Percentiles rank a stretch among this genome's conserved stretches.
Conservation (phyloP, 2,329 filamentous ascomycete species). For the Blumeria hordei region DNA sequence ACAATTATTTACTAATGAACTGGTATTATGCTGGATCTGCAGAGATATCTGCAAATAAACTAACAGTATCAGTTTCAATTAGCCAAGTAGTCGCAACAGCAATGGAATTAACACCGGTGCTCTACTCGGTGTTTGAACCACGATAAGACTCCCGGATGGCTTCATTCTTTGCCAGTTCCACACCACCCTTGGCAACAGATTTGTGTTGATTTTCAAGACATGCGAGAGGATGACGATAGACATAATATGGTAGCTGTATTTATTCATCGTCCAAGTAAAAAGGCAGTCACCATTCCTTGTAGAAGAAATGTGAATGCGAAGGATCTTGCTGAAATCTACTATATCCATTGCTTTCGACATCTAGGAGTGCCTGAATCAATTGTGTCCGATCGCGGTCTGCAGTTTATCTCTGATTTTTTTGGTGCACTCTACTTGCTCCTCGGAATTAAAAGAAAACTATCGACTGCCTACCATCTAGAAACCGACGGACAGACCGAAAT, state of each 20-base stretch:
- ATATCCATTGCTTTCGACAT: slow-evolving; percentile 3
- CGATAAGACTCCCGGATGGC: slow-evolving; percentile 2
- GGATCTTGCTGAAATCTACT: slow-evolving; percentile 2
- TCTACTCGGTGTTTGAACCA: no score
- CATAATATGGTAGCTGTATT: not conserved
- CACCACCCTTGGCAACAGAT: slow-evolving; percentile 1
- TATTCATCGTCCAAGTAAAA: not conserved
- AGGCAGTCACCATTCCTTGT: not conserved
- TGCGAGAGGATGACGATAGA: slow-evolving; percentile 1
- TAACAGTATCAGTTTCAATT: no score
- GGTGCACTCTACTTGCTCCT: no score
- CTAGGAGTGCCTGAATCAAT: slow-evolving; percentile 1
- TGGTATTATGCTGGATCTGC: no score
- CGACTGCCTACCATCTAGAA: slow-evolving; percentile 4
- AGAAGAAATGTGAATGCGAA: not conserved
- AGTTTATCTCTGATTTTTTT: no score
- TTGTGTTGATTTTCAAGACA: slow-evolving; percentile 1
- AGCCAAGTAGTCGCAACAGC: no score
- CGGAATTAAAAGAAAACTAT: no score
- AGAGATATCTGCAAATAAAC: no score
- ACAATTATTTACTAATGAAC: no score
- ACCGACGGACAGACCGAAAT: slow-evolving; percentile 7
- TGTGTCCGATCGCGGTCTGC: no score
- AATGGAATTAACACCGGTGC: no score
- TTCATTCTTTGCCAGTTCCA: slow-evolving; percentile 1